Conservation (phyloP, 1,284 basidiomycete genomes). For the Pseudozyma hubeiensis region DNA sequence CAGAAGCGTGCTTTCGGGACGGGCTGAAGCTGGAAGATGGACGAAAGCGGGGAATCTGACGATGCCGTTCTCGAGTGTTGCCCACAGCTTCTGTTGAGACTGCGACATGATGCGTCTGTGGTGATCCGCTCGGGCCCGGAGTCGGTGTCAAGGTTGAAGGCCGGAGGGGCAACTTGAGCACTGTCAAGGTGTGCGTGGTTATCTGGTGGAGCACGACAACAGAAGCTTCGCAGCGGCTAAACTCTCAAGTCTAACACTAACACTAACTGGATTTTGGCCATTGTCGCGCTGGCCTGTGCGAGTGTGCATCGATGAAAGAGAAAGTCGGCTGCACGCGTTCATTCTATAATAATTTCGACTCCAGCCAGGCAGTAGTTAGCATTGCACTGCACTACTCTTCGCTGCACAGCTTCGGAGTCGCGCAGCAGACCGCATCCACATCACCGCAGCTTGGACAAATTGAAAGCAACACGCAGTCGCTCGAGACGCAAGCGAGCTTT, state of each 20-base stretch:
- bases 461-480: constrained; percentile 25
- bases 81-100: background rate
- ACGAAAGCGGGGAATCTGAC: constrained; percentile 28
- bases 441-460: constrained; percentile 2
- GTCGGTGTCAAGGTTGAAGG: background rate
- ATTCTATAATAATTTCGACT: background rate
- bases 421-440: constrained; percentile 3
- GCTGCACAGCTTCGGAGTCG: constrained; percentile 6
- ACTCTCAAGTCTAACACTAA: background rate
- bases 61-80: background rate
- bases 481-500: constrained; percentile 4
- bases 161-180: no score
- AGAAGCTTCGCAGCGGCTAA: background rate
- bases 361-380: background rate
- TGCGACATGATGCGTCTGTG: constrained; percentile 8
- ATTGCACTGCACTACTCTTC: constrained; percentile 8
- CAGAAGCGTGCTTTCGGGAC: background rate
- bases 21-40: constrained; percentile 18
- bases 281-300: constrained; percentile 13
- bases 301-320: background rate
- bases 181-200: background rate
- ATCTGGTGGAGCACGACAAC: no score
- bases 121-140: no score
- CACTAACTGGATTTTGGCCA: no score
- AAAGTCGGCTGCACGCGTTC: constrained; percentile 1